Conservation (phyloP, 441 rosid species). For the Macaranga tanarius region DNA sequence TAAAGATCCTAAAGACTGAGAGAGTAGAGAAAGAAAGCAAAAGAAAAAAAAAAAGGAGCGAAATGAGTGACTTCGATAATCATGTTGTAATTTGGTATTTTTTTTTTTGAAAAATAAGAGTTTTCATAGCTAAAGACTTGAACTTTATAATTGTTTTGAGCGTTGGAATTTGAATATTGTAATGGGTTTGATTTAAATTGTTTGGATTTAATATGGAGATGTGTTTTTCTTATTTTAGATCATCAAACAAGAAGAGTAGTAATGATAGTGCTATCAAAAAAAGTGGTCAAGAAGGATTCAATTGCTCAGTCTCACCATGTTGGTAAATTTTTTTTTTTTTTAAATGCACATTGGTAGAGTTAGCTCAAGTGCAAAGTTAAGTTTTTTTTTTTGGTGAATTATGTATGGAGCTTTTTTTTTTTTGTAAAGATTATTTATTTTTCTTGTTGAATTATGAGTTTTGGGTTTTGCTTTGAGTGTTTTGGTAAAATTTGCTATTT, state of each 20-base stretch:
- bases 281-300: slow-evolving; percentile 59
- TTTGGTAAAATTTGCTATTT: slow-evolving; percentile 28
- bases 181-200: slow-evolving; percentile 39
- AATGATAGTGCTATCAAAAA: slow-evolving; percentile 40
- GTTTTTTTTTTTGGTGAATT: background rate
- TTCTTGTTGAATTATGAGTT: slow-evolving; percentile 34
- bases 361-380: slow-evolving; percentile 55
- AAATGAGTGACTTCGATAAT: slow-evolving; percentile 31
- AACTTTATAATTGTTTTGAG: slow-evolving; percentile 16
- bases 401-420: too few relatives aligned
- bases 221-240: slow-evolving; percentile 93
- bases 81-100: slow-evolving; percentile 2
- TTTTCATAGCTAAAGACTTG: slow-evolving; percentile 20
- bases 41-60: slow-evolving; percentile 29
- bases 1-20: slow-evolving; percentile 38
- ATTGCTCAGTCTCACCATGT: slow-evolving; percentile 65
- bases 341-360: slow-evolving; percentile 24
- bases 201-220: slow-evolving; percentile 77
- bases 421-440: too few relatives aligned
- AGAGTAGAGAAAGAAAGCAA: slow-evolving; percentile 32
- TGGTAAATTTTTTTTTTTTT: too few relatives aligned
- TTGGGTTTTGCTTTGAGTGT: slow-evolving; percentile 29
- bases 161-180: slow-evolving; percentile 30
- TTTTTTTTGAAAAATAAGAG: background rate
- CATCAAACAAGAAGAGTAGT: slow-evolving; percentile 66